phyloP scores from a whole-genome alignment of 2,329 filamentous ascomycete genomes.

The Graphilbum fragrans region DNA sequence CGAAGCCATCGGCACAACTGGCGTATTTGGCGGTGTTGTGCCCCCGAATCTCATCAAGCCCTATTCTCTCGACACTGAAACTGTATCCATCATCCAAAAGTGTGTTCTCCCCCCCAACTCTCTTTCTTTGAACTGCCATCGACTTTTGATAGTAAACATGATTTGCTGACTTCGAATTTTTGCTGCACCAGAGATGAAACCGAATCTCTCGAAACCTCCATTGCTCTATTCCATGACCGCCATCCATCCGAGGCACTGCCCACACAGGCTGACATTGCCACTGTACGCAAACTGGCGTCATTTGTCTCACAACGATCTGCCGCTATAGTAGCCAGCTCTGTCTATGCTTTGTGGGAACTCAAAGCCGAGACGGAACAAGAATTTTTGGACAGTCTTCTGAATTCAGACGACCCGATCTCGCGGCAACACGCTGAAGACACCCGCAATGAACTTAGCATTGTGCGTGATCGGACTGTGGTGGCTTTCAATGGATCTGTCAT shows the following conservation, averaged over 20 bases:
- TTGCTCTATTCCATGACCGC: slow-evolving; percentile 33
- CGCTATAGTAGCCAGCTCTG: slow-evolving; percentile 44
- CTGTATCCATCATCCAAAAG: slow-evolving; percentile 44
- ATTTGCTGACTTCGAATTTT: background rate
- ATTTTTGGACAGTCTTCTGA: slow-evolving; percentile 9
- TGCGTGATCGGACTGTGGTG: slow-evolving; percentile 39
- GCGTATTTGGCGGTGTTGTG: slow-evolving; percentile 42
- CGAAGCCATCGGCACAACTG: slow-evolving; percentile 43
- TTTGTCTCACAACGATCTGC: slow-evolving; percentile 46
- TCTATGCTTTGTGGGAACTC: slow-evolving; percentile 48
- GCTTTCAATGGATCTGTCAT: slow-evolving; percentile 72
- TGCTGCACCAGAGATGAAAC: slow-evolving; percentile 27
- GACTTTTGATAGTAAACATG: too few relatives aligned
- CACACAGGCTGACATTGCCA: slow-evolving; percentile 33
- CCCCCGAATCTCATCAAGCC: slow-evolving; percentile 37
- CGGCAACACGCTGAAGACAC: slow-evolving; percentile 28
- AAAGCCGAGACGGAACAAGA: slow-evolving; percentile 39
- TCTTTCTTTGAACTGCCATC: background rate
- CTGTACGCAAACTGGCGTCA: slow-evolving; percentile 39
- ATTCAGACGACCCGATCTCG: background rate
- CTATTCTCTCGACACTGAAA: slow-evolving; percentile 50
- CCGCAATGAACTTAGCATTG: slow-evolving; percentile 27
- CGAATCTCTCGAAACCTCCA: slow-evolving; percentile 28
- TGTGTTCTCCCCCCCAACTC: slow-evolving; percentile 14
- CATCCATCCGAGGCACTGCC: slow-evolving; percentile 33